phyloP scores from a whole-genome alignment of 257 asterid genomes.

The Leptodermis oblonga region DNA sequence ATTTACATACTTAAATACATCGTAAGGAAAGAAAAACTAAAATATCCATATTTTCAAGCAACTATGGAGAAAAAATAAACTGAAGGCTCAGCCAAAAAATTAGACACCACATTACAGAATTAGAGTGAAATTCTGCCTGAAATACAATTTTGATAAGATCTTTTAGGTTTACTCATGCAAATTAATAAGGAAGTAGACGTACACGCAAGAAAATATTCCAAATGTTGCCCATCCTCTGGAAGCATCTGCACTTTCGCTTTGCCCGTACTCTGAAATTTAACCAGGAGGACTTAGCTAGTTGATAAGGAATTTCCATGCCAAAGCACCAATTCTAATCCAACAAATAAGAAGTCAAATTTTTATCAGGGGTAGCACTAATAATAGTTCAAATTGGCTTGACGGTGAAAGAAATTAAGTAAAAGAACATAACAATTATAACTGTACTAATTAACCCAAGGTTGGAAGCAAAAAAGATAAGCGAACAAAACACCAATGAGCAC shows the following conservation, averaged over 20 bases:
- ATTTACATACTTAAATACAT: constrained; percentile 1
- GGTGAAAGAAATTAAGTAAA: not conserved
- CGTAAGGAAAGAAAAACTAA: not conserved
- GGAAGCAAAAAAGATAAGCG: not conserved
- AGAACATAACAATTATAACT: not conserved
- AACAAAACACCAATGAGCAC: not conserved
- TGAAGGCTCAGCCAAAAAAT: constrained; percentile 11
- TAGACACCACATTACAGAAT: constrained; percentile 1
- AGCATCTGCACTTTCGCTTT: constrained; percentile 49
- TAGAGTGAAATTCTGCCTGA: not conserved
- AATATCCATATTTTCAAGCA: not conserved
- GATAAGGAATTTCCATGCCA: not conserved
- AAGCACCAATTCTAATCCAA: not conserved
- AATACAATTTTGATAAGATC: not conserved
- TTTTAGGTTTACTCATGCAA: not conserved
- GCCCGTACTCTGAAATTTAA: constrained; percentile 44
- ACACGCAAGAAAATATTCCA: constrained; percentile 85
- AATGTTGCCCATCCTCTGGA: constrained; percentile 84
- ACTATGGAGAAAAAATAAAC: not conserved
- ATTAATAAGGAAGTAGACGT: constrained; percentile 26
- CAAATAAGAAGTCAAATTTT: not conserved
- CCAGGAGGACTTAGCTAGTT: constrained; percentile 1
- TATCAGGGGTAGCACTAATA: not conserved
- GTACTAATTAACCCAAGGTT: not conserved
- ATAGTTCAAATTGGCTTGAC: not conserved